A percentile compares a stretch with the other conserved stretches of the same genome.
Evolutionary conservation across 495 filamentous ascomycete genomes (phyloP).

Genomic region (Xylaria curta): DNA sequence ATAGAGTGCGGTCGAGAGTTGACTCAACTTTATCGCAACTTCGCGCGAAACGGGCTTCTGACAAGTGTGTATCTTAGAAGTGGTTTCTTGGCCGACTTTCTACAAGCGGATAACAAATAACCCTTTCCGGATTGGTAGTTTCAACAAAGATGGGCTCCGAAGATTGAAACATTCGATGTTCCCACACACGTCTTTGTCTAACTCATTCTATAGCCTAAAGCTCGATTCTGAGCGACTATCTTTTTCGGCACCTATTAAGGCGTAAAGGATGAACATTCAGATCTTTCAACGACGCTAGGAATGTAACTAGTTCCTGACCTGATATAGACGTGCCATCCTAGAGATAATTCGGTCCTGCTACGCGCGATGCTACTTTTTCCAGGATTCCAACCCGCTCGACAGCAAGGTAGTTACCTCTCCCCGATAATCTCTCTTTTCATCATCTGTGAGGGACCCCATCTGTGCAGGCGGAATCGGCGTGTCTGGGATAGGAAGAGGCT

Average conservation of each 20-base stretch:
- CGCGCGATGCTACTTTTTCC: background rate
- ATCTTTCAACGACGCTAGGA: background rate
- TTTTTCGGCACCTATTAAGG: background rate
- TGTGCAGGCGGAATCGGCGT: background rate
- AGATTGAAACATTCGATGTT: background rate
- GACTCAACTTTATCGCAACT: background rate
- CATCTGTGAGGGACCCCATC: background rate
- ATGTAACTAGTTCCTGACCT: background rate
- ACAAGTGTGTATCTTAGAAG: background rate
- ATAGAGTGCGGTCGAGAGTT: background rate
- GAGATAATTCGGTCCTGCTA: background rate
- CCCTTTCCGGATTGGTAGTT: background rate
- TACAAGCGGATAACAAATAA: background rate
- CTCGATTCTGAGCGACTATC: background rate
- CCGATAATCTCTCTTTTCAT: background rate
- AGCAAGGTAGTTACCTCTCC: background rate
- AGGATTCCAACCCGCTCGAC: background rate
- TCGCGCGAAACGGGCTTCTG: background rate
- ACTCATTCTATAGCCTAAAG: background rate
- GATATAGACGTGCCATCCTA: background rate
- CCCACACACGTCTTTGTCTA: background rate
- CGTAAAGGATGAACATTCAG: background rate
- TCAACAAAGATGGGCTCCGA: background rate
- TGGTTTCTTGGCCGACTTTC: background rate
- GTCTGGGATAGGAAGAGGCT: background rate